A percentile compares a stretch with the other conserved stretches of the same genome.
Evolutionary conservation across 331 rosid genomes (phyloP).

Genomic region (Dryas integrifolia): DNA sequence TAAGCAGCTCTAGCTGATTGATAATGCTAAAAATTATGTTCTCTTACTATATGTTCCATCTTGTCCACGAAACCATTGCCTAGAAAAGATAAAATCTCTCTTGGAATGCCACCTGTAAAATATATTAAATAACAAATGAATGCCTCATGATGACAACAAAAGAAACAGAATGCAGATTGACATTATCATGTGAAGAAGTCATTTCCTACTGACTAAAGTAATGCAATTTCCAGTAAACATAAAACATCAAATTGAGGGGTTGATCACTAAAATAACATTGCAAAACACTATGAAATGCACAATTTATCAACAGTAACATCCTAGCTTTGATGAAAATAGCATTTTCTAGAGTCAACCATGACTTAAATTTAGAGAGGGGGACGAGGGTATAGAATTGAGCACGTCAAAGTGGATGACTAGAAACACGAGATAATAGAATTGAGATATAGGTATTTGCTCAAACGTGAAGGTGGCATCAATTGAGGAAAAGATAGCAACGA

Average conservation of each 20-base stretch:
- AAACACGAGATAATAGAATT: too few relatives aligned
- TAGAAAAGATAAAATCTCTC: conserved; percentile 85
- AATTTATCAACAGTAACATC: too few relatives aligned
- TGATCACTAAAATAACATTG: not conserved
- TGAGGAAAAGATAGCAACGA: not conserved
- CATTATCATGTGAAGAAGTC: not conserved
- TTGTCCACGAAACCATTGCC: conserved; percentile 97
- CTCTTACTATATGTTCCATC: conserved; percentile 97
- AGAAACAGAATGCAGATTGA: conserved; percentile 10
- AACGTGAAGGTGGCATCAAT: too few relatives aligned
- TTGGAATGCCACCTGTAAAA: conserved; percentile 77
- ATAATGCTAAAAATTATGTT: not conserved
- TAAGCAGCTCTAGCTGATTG: not conserved
- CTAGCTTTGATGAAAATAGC: too few relatives aligned
- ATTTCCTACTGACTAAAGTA: not conserved
- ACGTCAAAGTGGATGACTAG: too few relatives aligned
- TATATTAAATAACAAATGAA: not conserved
- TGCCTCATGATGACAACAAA: conserved; percentile 2
- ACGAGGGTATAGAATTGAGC: too few relatives aligned
- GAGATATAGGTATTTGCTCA: too few relatives aligned
- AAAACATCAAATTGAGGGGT: not conserved
- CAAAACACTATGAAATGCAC: too few relatives aligned
- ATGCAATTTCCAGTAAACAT: not conserved
- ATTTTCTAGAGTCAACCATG: too few relatives aligned
- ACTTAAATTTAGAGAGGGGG: too few relatives aligned